These are phyloP conservation scores for Clausena lansium DNA, from an alignment of 345 rosid genomes.

Conservation along the genomic window DNA sequence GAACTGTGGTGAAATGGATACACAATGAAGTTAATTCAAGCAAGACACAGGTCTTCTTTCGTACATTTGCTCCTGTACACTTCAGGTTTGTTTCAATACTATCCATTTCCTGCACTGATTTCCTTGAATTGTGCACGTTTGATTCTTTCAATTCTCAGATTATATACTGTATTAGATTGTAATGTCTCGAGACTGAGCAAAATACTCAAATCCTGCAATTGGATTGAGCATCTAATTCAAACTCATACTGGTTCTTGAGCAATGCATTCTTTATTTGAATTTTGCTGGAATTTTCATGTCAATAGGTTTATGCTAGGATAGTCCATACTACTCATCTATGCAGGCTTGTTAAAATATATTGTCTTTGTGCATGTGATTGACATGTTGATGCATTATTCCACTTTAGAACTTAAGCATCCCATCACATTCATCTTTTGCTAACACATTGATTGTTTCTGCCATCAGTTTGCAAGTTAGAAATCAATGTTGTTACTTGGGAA, in stretches of 20 bases:
- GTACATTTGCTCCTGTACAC: constrained; percentile 91
- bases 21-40: constrained; percentile 52
- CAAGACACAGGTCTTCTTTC: constrained; percentile 82
- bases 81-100: constrained; percentile 62
- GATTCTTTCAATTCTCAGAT: not conserved
- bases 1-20: constrained; percentile 76
- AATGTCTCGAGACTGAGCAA: not conserved
- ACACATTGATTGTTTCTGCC: not conserved
- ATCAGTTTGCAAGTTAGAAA: not conserved
- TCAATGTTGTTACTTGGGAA: not conserved
- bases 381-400: not conserved
- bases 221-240: not conserved
- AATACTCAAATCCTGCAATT: not conserved
- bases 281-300: not conserved
- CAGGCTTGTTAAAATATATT: not conserved
- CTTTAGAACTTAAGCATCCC: not conserved
- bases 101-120: not conserved
- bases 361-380: not conserved
- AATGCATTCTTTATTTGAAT: not conserved
- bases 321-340: not conserved
- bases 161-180: not conserved
- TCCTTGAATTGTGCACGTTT: not conserved
- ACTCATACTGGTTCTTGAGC: not conserved
- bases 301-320: not conserved
- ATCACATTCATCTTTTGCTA: not conserved